Evolutionary conservation across 2,329 filamentous ascomycete genomes (phyloP).

Genomic region (Paraphaeosphaeria minitans): DNA sequence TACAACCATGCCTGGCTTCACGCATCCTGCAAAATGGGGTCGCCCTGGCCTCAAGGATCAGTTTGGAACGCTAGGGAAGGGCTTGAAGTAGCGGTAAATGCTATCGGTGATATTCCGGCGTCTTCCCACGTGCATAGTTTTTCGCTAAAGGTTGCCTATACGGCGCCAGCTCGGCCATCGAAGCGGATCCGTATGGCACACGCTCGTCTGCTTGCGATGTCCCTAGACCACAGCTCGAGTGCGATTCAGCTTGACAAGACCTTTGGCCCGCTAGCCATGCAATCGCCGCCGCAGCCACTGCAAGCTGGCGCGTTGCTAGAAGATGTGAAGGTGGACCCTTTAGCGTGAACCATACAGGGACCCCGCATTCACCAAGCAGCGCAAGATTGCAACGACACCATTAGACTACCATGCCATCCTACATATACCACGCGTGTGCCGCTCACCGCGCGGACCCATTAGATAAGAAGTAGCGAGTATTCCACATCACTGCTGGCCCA

Average conservation of each 20-base stretch:
- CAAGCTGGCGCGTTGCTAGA: constrained; percentile 6
- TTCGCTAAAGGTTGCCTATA: constrained; percentile 18
- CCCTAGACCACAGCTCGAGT: constrained; percentile 33
- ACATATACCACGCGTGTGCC: constrained; percentile 39
- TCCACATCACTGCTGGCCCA: neutral
- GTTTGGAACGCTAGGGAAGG: constrained; percentile 18
- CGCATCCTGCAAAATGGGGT: constrained; percentile 16
- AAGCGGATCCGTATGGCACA: constrained; percentile 11
- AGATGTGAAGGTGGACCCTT: constrained; percentile 35
- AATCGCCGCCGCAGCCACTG: constrained; percentile 3
- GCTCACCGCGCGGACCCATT: constrained; percentile 19
- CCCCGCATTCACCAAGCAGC: constrained; percentile 39
- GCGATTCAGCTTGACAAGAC: constrained; percentile 37
- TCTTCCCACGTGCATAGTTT: constrained; percentile 23
- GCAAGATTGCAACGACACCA: constrained; percentile 28
- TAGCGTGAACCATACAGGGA: constrained; percentile 42
- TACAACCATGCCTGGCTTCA: constrained; percentile 13
- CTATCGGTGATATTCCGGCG: constrained; percentile 29
- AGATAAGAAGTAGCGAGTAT: constrained; percentile 8
- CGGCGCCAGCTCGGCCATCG: constrained; percentile 32
- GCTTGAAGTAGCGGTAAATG: constrained; percentile 33
- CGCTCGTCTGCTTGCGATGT: constrained; percentile 12
- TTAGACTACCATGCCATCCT: constrained; percentile 33
- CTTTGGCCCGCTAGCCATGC: neutral
- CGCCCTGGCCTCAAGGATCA: constrained; percentile 15